Percentiles rank a stretch among this genome's conserved stretches.
Evolutionary conservation across 805 yeast genomes (phyloP).

Genomic region (Huiozyma sinensis): DNA sequence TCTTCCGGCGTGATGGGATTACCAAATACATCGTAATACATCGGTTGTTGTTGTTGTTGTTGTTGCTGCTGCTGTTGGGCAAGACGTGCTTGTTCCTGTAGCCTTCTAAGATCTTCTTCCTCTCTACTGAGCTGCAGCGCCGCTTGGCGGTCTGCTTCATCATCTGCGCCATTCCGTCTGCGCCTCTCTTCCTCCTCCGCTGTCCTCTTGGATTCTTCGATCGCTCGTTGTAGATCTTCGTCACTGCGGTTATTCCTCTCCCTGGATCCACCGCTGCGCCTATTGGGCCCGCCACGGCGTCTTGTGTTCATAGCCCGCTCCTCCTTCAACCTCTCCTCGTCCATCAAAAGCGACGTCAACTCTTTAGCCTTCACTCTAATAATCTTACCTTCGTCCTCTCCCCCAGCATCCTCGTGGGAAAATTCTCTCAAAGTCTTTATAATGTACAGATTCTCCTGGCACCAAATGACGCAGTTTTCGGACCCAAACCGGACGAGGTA

Average conservation of each 20-base stretch:
- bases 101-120: constrained; percentile 23
- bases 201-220: constrained; percentile 68
- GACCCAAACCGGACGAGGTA: constrained; percentile 78
- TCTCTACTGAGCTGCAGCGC: constrained; percentile 22
- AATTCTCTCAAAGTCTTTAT: constrained; percentile 88
- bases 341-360: constrained; percentile 62
- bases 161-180: constrained; percentile 25
- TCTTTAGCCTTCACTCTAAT: constrained; percentile 87
- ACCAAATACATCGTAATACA: constrained; percentile 28
- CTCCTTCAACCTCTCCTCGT: constrained; percentile 67
- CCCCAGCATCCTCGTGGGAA: constrained; percentile 65
- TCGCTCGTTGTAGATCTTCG: constrained; percentile 67
- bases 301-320: constrained; percentile 43
- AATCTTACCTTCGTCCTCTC: constrained; percentile 77
- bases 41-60: constrained; percentile 22
- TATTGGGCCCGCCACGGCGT: constrained; percentile 26
- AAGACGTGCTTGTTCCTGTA: constrained; percentile 20
- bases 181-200: constrained; percentile 74
- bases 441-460: constrained; percentile 77
- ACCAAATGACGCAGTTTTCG: constrained; percentile 86
- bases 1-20: constrained; percentile 30
- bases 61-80: constrained; percentile 19
- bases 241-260: constrained; percentile 29
- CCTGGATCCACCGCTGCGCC: constrained; percentile 6
- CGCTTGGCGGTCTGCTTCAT: constrained; percentile 19